Base-by-base conservation (phyloP, 2,329 filamentous ascomycete species). In the Aureobasidium subglaciale region DNA sequence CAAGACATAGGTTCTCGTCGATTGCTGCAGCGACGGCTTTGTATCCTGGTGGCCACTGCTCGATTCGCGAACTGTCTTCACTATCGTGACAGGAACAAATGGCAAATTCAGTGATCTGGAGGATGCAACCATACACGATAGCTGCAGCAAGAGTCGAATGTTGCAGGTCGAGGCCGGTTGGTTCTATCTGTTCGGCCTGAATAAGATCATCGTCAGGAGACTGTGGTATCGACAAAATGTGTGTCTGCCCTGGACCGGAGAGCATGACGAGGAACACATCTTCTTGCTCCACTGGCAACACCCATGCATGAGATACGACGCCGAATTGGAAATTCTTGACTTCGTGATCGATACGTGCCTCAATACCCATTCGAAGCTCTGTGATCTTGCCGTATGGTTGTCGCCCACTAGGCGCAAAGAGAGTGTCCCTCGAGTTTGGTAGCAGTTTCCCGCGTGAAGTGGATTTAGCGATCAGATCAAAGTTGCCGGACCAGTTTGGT, bases 401-500 rank as follows among this genome's bases (percentile, higher is more conserved):
- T 10, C 68, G 63, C n/a, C 75, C 73, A 27, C 73, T 72, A 18
- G 74, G 70, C 8, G 73, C 64, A 27, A 75, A 63, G 3, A 73
- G 16, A 24, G 59, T 59, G 24, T 68, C 63, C 43, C 58, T 58
- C 30, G 60, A 42, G 20, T 63, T 41, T 10, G 40, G 29, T 20
- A 41, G 35, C 10, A 27, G 9, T 35, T 30, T 32, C 30, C 27
- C 43, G 15, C 50, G 50, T 8, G 50, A 54, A 5, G 37, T 18
- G 5, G 37, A 32, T 20, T 34, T 42, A 7, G 56, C 61, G 16
- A 70, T 61, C 56, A 74, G 64, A 62, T 84, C 77, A 37, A 76
- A 74, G 43, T 79, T 70, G 4, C 81, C 77, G 1, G 76, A 73
- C 75, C 78, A 85, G 59, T 84, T 84, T 57, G 78, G 70, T 42